Evolutionary conservation across 1,284 basidiomycete species (phyloP), one percentile per base, ranked within the genome.

Genomic region (Puccinia polysora): DNA sequence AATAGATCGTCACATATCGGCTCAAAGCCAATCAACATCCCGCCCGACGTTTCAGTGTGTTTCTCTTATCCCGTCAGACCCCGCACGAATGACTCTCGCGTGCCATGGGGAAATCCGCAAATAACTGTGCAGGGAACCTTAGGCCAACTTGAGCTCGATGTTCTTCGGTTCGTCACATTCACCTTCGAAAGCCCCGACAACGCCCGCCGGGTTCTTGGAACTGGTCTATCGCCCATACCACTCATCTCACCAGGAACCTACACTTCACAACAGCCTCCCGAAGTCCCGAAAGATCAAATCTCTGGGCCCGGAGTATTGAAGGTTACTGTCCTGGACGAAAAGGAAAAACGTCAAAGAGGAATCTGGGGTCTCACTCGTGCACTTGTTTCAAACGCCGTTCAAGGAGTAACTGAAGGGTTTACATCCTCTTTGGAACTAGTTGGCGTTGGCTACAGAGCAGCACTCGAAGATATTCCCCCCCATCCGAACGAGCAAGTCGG

Each of bases 351-450:
- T 62, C 92, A 96, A 80, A 85, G 90, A 49, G 86, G 88, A 60
- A 87, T 91, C 82, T 98, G 95, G 95, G 95, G 95, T 12, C 86
- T 91, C 50, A 95, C 91, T 2, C 87, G 95, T 59, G 89, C 91
- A 0, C 84, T 94, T 73, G 88, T 97, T 78, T 83, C 84, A 75
- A 98, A 98, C 78, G 94, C 94, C 18, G 85, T 97, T 75, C 83
- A 83, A 18, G 96, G 96, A 62, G 93, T 97, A 81, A 88, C 89
- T 0, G 85, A 88, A 74, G 94, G 94, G 1, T 97, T 92, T 82
- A 85, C 84, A 0, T 84, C 90, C 7, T 87, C 89, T 14, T 80
- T 98, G 23, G 88, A 88, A 75, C 85, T 98, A 73, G 95, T 97
- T 73, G 96, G 95, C 43, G 94, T 98, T 49, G 95, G 95, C 1